phyloP scores from a whole-genome alignment of 163 green algal species.

The Botryococcus braunii region DNA sequence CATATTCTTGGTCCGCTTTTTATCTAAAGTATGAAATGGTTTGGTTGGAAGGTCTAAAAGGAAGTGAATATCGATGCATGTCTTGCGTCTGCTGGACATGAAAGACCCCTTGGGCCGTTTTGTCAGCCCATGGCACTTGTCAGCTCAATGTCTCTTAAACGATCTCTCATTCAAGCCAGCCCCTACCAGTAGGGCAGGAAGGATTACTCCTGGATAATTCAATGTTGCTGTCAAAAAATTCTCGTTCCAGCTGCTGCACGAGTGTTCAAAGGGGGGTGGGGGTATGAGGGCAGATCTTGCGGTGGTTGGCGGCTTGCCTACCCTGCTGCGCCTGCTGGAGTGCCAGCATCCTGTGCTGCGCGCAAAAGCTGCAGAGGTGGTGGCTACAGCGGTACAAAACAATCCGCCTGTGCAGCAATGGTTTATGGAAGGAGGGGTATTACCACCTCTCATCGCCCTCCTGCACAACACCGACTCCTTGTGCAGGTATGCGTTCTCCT shows the following conservation, averaged over 20 bases:
- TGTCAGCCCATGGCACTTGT: no score
- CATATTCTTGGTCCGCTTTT: no score
- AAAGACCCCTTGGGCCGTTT: no score
- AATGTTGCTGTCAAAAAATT: no score
- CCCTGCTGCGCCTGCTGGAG: slow-evolving; percentile 56
- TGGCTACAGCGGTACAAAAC: slow-evolving; percentile 70
- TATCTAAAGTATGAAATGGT: neutral
- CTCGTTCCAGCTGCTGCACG: no score
- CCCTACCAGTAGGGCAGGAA: no score
- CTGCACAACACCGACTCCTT: slow-evolving; percentile 27
- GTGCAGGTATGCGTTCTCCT: slow-evolving; percentile 7
- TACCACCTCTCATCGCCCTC: slow-evolving; percentile 47
- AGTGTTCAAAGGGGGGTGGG: neutral
- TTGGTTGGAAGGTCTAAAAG: no score
- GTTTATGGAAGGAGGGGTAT: slow-evolving; percentile 44
- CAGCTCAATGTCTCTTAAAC: no score
- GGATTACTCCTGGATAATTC: no score
- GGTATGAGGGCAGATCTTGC: slow-evolving; percentile 43
- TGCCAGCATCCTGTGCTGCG: slow-evolving; percentile 39
- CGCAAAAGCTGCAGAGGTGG: slow-evolving; percentile 62
- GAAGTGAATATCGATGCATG: no score
- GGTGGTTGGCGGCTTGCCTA: slow-evolving; percentile 61
- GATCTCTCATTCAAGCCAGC: no score
- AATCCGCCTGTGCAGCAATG: slow-evolving; percentile 67
- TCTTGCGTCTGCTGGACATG: no score